Conservation (phyloP, 108 stramenopile genomes). For the Hondaea fermentalgiana region DNA sequence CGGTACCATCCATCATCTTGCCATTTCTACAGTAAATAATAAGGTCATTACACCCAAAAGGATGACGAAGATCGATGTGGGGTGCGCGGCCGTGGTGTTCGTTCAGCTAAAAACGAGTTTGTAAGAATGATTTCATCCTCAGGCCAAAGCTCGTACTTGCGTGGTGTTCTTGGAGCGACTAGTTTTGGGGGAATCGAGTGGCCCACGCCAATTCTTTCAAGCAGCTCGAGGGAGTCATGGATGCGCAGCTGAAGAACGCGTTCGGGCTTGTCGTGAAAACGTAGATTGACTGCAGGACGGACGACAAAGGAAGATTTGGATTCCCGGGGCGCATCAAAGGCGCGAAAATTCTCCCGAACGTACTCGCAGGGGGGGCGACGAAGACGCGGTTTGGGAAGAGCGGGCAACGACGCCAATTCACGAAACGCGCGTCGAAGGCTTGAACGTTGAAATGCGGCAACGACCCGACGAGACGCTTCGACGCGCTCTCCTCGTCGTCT, state of each 20-base stretch:
- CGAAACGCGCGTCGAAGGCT: too few relatives aligned
- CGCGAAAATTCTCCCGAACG: not conserved
- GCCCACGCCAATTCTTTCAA: not conserved
- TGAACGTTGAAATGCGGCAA: too few relatives aligned
- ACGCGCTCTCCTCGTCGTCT: too few relatives aligned
- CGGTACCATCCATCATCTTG: not conserved
- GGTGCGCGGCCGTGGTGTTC: not conserved
- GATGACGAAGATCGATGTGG: not conserved
- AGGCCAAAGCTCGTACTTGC: not conserved
- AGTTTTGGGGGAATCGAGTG: not conserved
- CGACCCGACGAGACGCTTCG: too few relatives aligned
- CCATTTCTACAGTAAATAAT: too few relatives aligned
- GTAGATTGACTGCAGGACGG: not conserved
- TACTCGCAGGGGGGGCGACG: not conserved
- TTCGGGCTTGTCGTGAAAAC: not conserved
- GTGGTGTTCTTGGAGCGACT: not conserved
- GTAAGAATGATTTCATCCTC: not conserved
- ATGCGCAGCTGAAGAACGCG: not conserved
- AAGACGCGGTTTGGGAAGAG: too few relatives aligned
- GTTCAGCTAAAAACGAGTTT: not conserved
- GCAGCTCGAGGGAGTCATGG: not conserved
- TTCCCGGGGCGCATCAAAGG: not conserved
- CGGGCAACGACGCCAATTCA: too few relatives aligned
- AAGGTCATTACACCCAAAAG: not conserved
- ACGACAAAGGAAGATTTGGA: not conserved